Conservation (phyloP, 257 asterid genomes). For the Rauvolfia tetraphylla region DNA sequence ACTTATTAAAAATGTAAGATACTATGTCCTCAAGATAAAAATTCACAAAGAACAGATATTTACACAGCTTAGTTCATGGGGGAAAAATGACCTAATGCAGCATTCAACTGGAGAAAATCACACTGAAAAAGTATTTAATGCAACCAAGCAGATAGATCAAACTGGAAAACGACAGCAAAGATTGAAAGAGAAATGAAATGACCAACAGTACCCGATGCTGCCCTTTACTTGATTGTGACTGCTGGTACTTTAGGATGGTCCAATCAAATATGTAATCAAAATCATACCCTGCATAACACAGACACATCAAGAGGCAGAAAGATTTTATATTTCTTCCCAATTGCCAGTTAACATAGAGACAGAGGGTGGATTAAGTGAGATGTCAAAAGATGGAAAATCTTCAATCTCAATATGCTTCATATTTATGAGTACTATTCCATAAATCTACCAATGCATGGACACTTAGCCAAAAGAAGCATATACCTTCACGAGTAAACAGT, state of each 20-base stretch:
- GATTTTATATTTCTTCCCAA: neutral
- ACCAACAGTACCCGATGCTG: conserved; percentile 65
- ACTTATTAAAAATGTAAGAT: conserved; percentile 17
- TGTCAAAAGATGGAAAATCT: neutral
- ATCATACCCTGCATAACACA: conserved; percentile 66
- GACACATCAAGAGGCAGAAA: conserved; percentile 1
- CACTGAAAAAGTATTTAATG: neutral
- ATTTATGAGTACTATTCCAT: neutral
- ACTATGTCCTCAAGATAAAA: neutral
- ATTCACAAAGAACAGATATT: neutral
- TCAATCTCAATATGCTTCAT: neutral
- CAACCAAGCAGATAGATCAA: neutral
- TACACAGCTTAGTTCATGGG: neutral
- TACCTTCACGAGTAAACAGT: conserved; percentile 33
- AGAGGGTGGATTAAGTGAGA: neutral
- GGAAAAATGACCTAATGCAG: neutral
- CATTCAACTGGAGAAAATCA: neutral
- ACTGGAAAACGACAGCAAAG: neutral
- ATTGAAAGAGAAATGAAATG: conserved; percentile 18
- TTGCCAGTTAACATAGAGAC: neutral
- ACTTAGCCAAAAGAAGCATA: conserved; percentile 4
- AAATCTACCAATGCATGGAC: neutral
- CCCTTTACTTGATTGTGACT: conserved; percentile 71
- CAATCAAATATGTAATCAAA: conserved; percentile 92
- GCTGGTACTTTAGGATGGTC: conserved; percentile 97